Conservation (phyloP, 805 yeast species). For the Kregervanrija delftensis region DNA sequence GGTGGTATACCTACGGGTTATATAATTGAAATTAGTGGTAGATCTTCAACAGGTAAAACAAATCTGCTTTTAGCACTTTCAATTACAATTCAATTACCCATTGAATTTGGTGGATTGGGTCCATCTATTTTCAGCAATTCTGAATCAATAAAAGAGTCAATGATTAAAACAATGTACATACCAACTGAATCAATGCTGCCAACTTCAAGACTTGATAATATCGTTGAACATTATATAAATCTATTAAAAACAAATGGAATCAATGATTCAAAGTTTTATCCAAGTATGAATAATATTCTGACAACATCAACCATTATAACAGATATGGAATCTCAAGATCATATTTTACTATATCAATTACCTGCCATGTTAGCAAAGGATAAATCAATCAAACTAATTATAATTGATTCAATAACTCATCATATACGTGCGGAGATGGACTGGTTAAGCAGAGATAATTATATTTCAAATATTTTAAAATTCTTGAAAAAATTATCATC, state of each 20-base stretch:
- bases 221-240: conserved; percentile 24
- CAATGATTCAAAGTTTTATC: conserved; percentile 18
- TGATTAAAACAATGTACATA: conserved; percentile 52
- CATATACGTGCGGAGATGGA: conserved; percentile 62
- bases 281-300: conserved; percentile 28
- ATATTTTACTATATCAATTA: conserved; percentile 60
- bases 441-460: conserved; percentile 35
- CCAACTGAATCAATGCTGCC: conserved; percentile 74
- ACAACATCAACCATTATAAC: conserved; percentile 24
- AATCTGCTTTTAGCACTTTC: conserved; percentile 67
- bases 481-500: conserved; percentile 44
- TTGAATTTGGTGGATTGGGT: conserved; percentile 39
- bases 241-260: conserved; percentile 31
- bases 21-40: conserved; percentile 75
- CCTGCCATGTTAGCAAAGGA: conserved; percentile 45
- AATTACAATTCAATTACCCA: conserved; percentile 48
- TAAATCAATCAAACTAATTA: conserved; percentile 43
- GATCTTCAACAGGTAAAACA: conserved; percentile 82
- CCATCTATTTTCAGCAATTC: conserved; percentile 16
- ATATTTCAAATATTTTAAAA: conserved; percentile 36
- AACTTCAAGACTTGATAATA: conserved; percentile 53
- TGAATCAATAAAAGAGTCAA: not conserved
- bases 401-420: conserved; percentile 80
- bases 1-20: conserved; percentile 48
- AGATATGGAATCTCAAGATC: conserved; percentile 69